phyloP scores from a whole-genome alignment of 2,329 filamentous ascomycete genomes.

The Aspergillus caelatus region DNA sequence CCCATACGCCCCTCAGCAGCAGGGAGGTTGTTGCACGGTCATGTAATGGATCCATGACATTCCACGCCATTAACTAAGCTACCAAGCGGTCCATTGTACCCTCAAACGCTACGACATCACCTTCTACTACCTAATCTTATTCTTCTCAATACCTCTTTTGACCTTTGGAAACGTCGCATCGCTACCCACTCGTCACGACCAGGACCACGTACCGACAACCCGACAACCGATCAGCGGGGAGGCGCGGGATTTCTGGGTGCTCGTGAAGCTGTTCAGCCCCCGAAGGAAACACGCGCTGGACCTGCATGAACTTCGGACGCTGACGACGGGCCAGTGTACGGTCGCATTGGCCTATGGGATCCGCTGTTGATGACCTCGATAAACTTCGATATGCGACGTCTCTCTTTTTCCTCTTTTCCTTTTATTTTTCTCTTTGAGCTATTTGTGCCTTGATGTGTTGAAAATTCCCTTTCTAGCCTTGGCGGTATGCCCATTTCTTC shows the following conservation, averaged over 20 bases:
- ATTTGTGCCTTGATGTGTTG: constrained; percentile 18
- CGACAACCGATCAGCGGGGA: neutral
- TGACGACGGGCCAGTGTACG: constrained; percentile 7
- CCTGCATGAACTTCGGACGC: constrained; percentile 24
- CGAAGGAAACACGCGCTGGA: constrained; percentile 25
- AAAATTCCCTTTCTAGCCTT: constrained; percentile 18
- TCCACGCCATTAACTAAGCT: constrained; percentile 20
- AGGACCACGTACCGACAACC: constrained; percentile 1
- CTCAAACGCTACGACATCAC: constrained; percentile 24
- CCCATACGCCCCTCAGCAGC: constrained; percentile 96
- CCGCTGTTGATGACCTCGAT: constrained; percentile 1
- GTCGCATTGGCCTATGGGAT: neutral
- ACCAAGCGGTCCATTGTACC: constrained; percentile 24
- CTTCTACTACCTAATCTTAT: constrained; percentile 21
- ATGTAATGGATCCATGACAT: constrained; percentile 66
- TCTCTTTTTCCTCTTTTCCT: constrained; percentile 10
- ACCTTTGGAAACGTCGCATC: neutral
- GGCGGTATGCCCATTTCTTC: constrained; percentile 8
- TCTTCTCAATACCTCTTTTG: constrained; percentile 17
- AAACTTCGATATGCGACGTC: constrained; percentile 6
- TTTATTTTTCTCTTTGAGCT: constrained; percentile 13
- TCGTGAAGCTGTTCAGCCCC: constrained; percentile 14
- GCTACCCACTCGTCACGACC: neutral
- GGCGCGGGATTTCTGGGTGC: constrained; percentile 10
- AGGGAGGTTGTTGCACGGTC: constrained; percentile 87